phyloP scores from a whole-genome alignment of 2,329 filamentous ascomycete species.

The Hymenoscyphus infarciens region DNA sequence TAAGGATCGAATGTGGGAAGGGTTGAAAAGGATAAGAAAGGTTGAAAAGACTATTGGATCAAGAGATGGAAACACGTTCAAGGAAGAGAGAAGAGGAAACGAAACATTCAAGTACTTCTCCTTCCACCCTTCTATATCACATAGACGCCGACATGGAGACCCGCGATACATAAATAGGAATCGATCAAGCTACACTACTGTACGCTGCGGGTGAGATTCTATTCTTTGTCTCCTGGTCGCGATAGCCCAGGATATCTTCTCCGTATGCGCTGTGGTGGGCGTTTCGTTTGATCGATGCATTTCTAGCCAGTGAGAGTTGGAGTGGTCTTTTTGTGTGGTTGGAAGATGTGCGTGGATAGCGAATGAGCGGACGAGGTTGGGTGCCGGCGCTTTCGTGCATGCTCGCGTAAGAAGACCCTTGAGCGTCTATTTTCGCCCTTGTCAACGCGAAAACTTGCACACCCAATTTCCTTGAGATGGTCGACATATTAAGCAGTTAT shows the following conservation, averaged over 20 bases:
- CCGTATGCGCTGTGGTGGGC: conserved; percentile 2
- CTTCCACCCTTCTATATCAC: conserved; percentile 5
- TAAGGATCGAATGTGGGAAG: conserved; percentile 6
- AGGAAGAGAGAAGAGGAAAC: conserved; percentile 19
- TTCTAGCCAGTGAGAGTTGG: conserved; percentile 11
- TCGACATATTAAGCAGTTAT: background rate
- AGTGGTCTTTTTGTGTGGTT: background rate
- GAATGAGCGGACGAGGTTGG: background rate
- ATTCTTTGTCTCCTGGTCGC: conserved; percentile 13
- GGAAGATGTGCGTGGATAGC: background rate
- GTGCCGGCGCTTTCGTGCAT: background rate
- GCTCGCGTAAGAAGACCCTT: background rate
- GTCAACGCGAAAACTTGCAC: background rate
- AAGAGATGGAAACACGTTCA: conserved; percentile 9
- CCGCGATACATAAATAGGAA: conserved; percentile 27
- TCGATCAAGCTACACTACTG: background rate
- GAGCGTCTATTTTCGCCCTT: background rate
- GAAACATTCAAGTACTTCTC: conserved; percentile 34
- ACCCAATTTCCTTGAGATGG: background rate
- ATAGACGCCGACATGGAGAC: conserved; percentile 26
- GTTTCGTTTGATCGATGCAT: background rate
- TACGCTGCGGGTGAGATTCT: conserved; percentile 20
- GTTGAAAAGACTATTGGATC: conserved; percentile 10
- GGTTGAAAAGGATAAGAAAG: conserved; percentile 15
- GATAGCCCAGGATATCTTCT: conserved; percentile 8